Evolutionary conservation across 352 stramenopile genomes (phyloP), one percentile per base, ranked within the genome.

Genomic region (Globisporangium ultimum): DNA sequence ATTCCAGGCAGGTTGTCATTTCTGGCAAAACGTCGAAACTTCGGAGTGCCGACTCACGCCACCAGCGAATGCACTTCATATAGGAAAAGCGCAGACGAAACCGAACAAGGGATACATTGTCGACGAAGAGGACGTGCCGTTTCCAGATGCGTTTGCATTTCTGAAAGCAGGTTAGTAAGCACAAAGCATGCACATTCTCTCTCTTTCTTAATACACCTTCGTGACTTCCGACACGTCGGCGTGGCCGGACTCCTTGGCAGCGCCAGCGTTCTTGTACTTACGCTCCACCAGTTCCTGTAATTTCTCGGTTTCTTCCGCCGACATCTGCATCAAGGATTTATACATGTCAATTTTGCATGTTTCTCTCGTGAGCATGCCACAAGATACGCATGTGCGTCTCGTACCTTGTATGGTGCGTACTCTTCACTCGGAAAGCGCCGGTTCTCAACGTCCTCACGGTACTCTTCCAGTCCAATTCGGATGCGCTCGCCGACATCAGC

Each of bases 361-460:
- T 5, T 36, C 28, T 36, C 28, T 36, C 28, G 21, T 55, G 15
- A 55, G 45, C 24, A 59, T 48, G n/a, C 34, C 34, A 17, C 34
- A 36, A 7, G 11, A 12, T 41, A 22, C 21, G 21, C 17, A 38
- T 13, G 28, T 6, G 22, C 20, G 38, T 45, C 40, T 55, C 50
- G 38, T 56, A 90, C 80, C 67, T 97, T 96, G 72, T 99, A 99
- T 2, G 97, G 97, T 24, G 88, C 89, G 76, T 95, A 99, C 21
- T 95, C 84, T 32, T 97, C 79, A 21, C 76, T 93, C 15, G 97
- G 97, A 76, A 99, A 99, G 1, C 73, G 72, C 10, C 89, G 84
- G 49, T 78, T 89, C 71, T 99, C 96, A 10, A 99, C 97, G 58
- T 99, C 97, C 20, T 96, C 79, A 24, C 97, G 97, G 71, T 97